Base-by-base conservation (phyloP, 176 grass and related monocot species). In the Oryza glumipatula region DNA sequence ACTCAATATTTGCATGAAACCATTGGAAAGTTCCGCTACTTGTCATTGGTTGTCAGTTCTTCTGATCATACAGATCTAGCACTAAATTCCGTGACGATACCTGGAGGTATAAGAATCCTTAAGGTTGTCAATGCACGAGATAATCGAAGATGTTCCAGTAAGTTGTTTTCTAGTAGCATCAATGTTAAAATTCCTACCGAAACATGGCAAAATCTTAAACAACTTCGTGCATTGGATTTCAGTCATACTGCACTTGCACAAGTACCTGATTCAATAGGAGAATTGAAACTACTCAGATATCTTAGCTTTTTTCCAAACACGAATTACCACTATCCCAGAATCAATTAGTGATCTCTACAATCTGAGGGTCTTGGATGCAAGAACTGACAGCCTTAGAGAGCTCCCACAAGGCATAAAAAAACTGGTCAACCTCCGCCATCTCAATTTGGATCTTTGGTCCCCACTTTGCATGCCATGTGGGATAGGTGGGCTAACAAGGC, bases 201-300 rank as follows among this genome's bases (percentile, higher is more conserved):
- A 81, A 48, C 23, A 87, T 75, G 73, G 73, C 7, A 32, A 75
- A 75, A 49, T 39, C 32, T 87, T 16, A 15, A 43, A 67, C 71
- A 73, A 15, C 85, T 87, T 11, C 68, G 68, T 17, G 51, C 44
- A 35, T 87, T 87, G 68, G 68, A 87, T 41, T 65, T 87, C 9
- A 71, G 84, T 17, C 48, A 72, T 35, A 80, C 48, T 74, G 76
- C 58, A 65, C n/a, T 87, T 22, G 33, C 32, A 11, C 30, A 43
- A 65, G 1, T 87, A 19, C 84, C 84, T 4, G 68, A 87, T 47
- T 73, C 70, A 48, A 49, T 87, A 3, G 77, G 84, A 24, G 72
- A 80, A 41, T 54, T 87, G 52, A 87, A 65, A 4, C 84, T 80
- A n/a, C 38, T 87, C 11, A 64, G 65, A 24, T n/a, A 73, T 15